Evolutionary conservation across 345 rosid species (phyloP).

Genomic region (Eucalyptus tenuipes): DNA sequence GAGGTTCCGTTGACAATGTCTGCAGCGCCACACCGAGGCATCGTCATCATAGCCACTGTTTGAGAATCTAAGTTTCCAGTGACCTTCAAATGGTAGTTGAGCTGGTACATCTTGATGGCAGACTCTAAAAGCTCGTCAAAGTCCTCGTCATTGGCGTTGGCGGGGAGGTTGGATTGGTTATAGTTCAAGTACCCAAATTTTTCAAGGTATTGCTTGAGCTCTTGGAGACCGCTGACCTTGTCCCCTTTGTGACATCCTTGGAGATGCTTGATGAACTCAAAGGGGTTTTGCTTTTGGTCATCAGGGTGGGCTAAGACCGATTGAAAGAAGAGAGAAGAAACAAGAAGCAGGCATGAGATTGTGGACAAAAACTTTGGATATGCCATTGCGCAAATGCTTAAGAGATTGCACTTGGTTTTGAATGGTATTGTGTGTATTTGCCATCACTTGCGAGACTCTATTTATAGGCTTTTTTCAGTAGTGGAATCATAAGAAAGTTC

Average conservation of each 20-base stretch:
- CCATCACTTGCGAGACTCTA: background rate
- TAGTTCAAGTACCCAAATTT: conserved; percentile 19
- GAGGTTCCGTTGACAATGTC: conserved; percentile 18
- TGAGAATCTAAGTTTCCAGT: conserved; percentile 9
- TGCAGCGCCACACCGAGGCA: conserved; percentile 17
- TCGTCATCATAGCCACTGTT: conserved; percentile 3
- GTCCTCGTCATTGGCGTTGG: background rate
- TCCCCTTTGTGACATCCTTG: conserved; percentile 23
- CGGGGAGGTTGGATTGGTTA: background rate
- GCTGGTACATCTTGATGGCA: conserved; percentile 18
- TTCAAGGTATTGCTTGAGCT: conserved; percentile 13
- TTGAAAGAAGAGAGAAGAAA: background rate
- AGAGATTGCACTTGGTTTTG: background rate
- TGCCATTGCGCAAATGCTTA: background rate
- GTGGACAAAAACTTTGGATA: background rate
- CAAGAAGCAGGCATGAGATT: background rate
- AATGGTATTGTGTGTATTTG: background rate
- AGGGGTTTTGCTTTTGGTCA: background rate
- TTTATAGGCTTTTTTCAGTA: background rate
- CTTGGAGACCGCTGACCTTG: conserved; percentile 6
- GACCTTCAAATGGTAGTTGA: background rate
- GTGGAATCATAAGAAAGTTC: background rate
- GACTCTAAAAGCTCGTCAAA: conserved; percentile 11
- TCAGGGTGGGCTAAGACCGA: background rate
- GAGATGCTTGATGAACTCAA: conserved; percentile 10